Percentiles rank a stretch among this genome's conserved stretches.
Conservation (phyloP, 2,329 filamentous ascomycete species). For the Curvularia verruculosa region DNA sequence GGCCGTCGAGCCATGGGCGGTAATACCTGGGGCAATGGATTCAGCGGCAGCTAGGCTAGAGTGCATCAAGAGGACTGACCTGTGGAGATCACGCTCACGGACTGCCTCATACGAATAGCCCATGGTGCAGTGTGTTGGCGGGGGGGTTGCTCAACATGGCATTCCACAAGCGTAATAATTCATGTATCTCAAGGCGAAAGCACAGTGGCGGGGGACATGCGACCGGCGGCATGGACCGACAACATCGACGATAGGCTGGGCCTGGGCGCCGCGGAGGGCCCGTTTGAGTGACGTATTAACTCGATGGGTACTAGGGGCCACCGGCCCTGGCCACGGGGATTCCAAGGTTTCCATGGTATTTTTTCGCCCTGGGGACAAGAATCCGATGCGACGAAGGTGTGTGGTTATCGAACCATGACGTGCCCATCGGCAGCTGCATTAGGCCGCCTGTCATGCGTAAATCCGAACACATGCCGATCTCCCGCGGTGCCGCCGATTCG, state of each 20-base stretch:
- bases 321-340: constrained; percentile 8
- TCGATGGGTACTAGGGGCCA: constrained; percentile 13
- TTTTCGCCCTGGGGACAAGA: constrained; percentile 6
- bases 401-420: constrained; percentile 10
- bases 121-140: constrained; percentile 20
- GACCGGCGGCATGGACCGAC: background rate
- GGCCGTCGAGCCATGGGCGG: constrained; percentile 46
- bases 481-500: constrained; percentile 13
- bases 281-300: constrained; percentile 10
- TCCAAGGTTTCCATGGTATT: constrained; percentile 3
- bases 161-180: constrained; percentile 14
- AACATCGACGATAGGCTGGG: background rate
- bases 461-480: constrained; percentile 12
- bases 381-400: constrained; percentile 4
- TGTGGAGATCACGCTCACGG: constrained; percentile 39
- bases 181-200: constrained; percentile 5
- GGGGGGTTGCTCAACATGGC: constrained; percentile 17
- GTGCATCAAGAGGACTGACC: constrained; percentile 17
- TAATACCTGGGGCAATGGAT: constrained; percentile 36
- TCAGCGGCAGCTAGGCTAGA: constrained; percentile 5
- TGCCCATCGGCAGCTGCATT: background rate
- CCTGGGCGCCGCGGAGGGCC: constrained; percentile 7
- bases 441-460: background rate
- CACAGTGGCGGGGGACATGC: constrained; percentile 8
- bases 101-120: constrained; percentile 28